phyloP scores from a whole-genome alignment of 1,139 yeast species.

The Meyerozyma elateridarum region DNA sequence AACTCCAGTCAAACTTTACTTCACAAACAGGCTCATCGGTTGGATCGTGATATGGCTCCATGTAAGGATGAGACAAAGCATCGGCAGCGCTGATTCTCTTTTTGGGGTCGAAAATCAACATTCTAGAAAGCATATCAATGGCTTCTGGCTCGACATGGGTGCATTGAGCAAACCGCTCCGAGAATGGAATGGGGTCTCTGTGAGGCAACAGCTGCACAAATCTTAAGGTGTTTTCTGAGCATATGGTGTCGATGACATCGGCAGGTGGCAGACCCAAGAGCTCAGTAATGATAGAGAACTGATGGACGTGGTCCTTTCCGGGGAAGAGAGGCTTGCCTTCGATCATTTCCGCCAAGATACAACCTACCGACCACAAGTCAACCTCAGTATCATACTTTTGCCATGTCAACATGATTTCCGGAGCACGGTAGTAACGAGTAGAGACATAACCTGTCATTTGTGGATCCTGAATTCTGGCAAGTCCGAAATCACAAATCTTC shows the following conservation, averaged over 20 bases:
- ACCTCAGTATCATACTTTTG: conserved; percentile 98
- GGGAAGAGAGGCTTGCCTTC: conserved; percentile 99
- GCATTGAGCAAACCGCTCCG: conserved; percentile 63
- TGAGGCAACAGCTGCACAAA: conserved; percentile 93
- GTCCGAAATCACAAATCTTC: conserved; percentile 94
- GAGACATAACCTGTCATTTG: conserved; percentile 99
- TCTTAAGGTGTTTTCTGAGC: conserved; percentile 89
- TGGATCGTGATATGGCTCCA: conserved; percentile 98
- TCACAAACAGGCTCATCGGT: conserved; percentile 95
- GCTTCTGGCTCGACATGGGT: conserved; percentile 89
- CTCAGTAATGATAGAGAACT: conserved; percentile 94
- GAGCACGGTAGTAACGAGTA: conserved; percentile 95
- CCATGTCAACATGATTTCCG: conserved; percentile 99
- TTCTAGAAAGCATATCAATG: conserved; percentile 77
- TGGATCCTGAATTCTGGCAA: conserved; percentile 96
- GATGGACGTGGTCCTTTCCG: conserved; percentile 98
- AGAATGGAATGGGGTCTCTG: conserved; percentile 84
- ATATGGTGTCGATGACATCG: conserved; percentile 92
- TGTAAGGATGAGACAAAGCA: conserved; percentile 84
- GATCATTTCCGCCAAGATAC: conserved; percentile 97
- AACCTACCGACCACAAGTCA: conserved; percentile 99
- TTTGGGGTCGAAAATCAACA: conserved; percentile 93
- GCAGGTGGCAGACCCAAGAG: conserved; percentile 93
- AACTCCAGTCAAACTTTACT: conserved; percentile 94
- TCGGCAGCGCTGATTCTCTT: conserved; percentile 90